These are phyloP conservation scores for Solanum sejunctum DNA, from an alignment of 257 asterid species.

Conservation along the genomic window DNA sequence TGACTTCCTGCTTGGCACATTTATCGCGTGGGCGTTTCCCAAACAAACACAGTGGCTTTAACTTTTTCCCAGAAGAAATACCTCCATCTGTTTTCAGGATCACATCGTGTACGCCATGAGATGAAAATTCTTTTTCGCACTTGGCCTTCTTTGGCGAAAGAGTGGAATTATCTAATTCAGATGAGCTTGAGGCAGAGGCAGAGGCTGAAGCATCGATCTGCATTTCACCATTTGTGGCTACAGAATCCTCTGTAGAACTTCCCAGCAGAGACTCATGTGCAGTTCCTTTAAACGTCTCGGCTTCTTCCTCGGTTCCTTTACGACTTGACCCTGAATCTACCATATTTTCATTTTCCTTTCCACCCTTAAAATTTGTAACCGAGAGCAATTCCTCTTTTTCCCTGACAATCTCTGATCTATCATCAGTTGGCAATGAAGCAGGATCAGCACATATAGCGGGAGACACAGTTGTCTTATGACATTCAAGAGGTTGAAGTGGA, in stretches of 20 bases:
- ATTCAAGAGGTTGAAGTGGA: slow-evolving; percentile 15
- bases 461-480: slow-evolving; percentile 12
- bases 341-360: slow-evolving; percentile 7
- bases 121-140: slow-evolving; percentile 2
- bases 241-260: slow-evolving; percentile 6
- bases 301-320: slow-evolving; percentile 11
- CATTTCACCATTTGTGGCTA: slow-evolving; percentile 3
- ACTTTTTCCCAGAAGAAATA: slow-evolving; percentile 12
- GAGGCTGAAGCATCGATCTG: slow-evolving; percentile 1
- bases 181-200: neutral
- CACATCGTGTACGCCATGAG: slow-evolving; percentile 5
- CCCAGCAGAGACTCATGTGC: neutral
- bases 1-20: too few relatives aligned
- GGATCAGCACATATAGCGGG: slow-evolving; percentile 13
- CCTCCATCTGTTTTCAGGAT: slow-evolving; percentile 14
- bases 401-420: slow-evolving; percentile 3
- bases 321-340: slow-evolving; percentile 16
- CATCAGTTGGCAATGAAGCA: slow-evolving; percentile 16
- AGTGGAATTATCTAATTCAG: slow-evolving; percentile 1
- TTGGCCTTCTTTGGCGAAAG: neutral
- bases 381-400: slow-evolving; percentile 12
- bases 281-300: neutral
- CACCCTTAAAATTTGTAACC: slow-evolving; percentile 8
- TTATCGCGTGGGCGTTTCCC: slow-evolving; percentile 19
- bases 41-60: slow-evolving; percentile 52